Evolutionary conservation across 2,329 filamentous ascomycete species (phyloP).

Genomic region (Ophiostoma triangulosporum): DNA sequence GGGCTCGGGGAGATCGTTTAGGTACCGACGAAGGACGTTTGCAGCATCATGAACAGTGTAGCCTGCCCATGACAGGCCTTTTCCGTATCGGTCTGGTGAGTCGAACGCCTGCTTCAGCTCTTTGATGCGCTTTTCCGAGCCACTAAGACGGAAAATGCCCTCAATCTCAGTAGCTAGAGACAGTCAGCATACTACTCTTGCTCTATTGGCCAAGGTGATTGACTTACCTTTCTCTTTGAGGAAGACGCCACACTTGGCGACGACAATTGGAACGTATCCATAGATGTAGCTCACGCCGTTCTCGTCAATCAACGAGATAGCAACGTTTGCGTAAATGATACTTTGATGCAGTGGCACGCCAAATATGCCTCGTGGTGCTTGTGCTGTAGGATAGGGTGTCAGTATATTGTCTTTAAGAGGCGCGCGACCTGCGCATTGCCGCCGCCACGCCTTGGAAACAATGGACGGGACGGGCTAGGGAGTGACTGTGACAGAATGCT

Average conservation of each 20-base stretch:
- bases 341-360: slow-evolving; percentile 85
- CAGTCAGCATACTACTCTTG: slow-evolving; percentile 12
- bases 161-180: slow-evolving; percentile 75
- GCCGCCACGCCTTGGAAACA: not conserved
- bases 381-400: slow-evolving; percentile 22
- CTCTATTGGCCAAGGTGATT: too few relatives aligned
- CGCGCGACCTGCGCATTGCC: not conserved
- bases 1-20: slow-evolving; percentile 91
- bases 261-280: slow-evolving; percentile 94
- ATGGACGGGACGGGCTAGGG: slow-evolving; percentile 12
- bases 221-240: slow-evolving; percentile 87
- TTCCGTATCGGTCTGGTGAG: slow-evolving; percentile 88
- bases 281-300: slow-evolving; percentile 94
- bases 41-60: slow-evolving; percentile 98
- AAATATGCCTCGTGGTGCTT: slow-evolving; percentile 64
- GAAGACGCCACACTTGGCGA: slow-evolving; percentile 95
- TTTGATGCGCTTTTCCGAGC: slow-evolving; percentile 96
- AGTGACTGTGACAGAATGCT: slow-evolving; percentile 4
- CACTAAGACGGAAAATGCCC: slow-evolving; percentile 90
- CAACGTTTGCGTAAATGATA: slow-evolving; percentile 95
- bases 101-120: slow-evolving; percentile 87
- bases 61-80: slow-evolving; percentile 91
- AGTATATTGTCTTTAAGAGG: not conserved
- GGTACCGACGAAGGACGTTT: slow-evolving; percentile 86
- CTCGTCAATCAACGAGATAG: slow-evolving; percentile 88